Evolutionary conservation across 208 protist genomes (phyloP).

Genomic region (Leishmania aethiopica): DNA sequence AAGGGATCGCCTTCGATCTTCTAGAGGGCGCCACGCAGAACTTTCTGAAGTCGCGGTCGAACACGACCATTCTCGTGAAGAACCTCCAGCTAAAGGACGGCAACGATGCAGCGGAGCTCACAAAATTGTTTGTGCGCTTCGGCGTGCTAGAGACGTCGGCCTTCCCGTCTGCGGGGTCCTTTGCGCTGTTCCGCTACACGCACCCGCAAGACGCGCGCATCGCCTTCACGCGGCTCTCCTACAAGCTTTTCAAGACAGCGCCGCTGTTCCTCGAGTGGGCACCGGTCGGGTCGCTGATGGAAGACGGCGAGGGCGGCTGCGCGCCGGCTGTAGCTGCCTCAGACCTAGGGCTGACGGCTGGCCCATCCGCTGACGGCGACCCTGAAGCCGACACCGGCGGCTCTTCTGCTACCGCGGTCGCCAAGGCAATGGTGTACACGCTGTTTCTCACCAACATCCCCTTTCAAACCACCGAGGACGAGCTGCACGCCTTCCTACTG

Average conservation of each 20-base stretch:
- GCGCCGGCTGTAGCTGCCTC: neutral
- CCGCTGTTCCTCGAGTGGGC: slow-evolving; percentile 99
- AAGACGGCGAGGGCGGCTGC: slow-evolving; percentile 37
- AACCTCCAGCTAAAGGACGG: slow-evolving; percentile 58
- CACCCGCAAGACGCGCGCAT: slow-evolving; percentile 86
- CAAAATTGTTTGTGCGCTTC: slow-evolving; percentile 71
- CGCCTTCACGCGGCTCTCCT: slow-evolving; percentile 96
- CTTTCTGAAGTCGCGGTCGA: slow-evolving; percentile 70
- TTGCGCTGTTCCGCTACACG: slow-evolving; percentile 78
- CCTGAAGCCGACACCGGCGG: slow-evolving; percentile 1
- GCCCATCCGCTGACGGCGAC: neutral
- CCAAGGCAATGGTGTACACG: slow-evolving; percentile 47
- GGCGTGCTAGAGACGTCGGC: slow-evolving; percentile 73
- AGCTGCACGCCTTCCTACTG: slow-evolving; percentile 71
- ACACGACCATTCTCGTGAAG: slow-evolving; percentile 86
- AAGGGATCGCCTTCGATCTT: slow-evolving; percentile 74
- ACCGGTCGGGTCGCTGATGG: slow-evolving; percentile 85
- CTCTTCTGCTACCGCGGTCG: slow-evolving; percentile 5
- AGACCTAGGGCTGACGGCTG: slow-evolving; percentile 22
- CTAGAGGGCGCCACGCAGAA: slow-evolving; percentile 64
- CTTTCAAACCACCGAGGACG: slow-evolving; percentile 76
- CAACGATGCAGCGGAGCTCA: slow-evolving; percentile 62
- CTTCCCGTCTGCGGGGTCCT: slow-evolving; percentile 62
- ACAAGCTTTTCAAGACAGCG: slow-evolving; percentile 92
- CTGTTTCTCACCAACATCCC: slow-evolving; percentile 91